phyloP scores from a whole-genome alignment of 2,329 filamentous ascomycete species.

The Fusarium liriodendri region DNA sequence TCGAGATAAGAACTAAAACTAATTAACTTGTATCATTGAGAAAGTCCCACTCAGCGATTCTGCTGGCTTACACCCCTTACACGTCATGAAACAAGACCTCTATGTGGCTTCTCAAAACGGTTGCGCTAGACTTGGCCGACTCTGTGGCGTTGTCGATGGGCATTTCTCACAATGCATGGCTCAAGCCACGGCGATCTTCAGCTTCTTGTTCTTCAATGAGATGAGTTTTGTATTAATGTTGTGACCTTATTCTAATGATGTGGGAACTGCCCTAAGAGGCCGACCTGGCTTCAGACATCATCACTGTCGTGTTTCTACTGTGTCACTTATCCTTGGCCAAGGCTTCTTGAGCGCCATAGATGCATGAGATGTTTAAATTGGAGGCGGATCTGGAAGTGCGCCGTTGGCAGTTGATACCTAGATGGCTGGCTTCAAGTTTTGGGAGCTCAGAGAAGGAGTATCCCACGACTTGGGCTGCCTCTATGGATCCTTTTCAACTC shows the following conservation, averaged over 20 bases:
- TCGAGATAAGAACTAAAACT: neutral
- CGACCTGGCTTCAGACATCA: neutral
- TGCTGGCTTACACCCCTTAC: neutral
- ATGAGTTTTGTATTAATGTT: neutral
- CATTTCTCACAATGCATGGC: neutral
- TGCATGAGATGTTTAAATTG: no score
- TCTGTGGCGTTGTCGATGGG: neutral
- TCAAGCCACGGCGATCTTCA: neutral
- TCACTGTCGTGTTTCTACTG: neutral
- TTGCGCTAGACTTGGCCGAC: neutral
- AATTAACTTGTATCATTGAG: neutral
- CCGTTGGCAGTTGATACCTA: no score
- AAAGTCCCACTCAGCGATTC: neutral
- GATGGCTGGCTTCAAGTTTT: neutral
- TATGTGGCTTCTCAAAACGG: neutral
- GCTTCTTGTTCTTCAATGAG: neutral
- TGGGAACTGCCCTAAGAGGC: neutral
- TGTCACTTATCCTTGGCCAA: neutral
- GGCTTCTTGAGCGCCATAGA: neutral
- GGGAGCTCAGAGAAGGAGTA: neutral
- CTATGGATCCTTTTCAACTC: neutral
- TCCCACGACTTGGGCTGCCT: neutral
- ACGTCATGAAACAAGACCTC: neutral
- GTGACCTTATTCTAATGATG: neutral
- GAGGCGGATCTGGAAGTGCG: no score